phyloP scores from a whole-genome alignment of 2,329 filamentous ascomycete genomes.

The Fusarium compactum region DNA sequence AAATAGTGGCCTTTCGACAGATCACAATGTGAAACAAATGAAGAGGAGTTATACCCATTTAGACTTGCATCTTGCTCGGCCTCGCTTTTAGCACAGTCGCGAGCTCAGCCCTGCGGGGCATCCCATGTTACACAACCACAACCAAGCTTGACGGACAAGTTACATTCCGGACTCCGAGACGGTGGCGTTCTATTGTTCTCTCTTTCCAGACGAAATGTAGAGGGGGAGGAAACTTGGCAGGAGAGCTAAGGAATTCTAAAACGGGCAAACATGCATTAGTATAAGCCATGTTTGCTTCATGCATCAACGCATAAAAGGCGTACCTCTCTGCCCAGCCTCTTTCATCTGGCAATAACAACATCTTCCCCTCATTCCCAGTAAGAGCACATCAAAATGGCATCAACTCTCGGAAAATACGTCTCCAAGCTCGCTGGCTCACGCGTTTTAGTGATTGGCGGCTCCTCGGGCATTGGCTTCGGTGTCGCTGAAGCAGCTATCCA shows the following conservation, averaged over 20 bases:
- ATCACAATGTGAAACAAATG: neutral
- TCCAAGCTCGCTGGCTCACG: conserved; percentile 40
- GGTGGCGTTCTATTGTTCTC: neutral
- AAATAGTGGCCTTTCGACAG: neutral
- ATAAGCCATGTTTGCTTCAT: conserved; percentile 23
- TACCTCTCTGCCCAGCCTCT: neutral
- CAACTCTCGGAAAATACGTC: conserved; percentile 28
- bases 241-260: neutral
- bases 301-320: conserved; percentile 16
- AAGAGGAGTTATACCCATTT: neutral
- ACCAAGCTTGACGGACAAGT: neutral
- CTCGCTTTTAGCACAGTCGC: conserved; percentile 25
- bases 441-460: conserved; percentile 43
- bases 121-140: conserved; percentile 7
- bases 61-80: conserved; percentile 1
- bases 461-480: conserved; percentile 40
- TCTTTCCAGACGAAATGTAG: neutral
- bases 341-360: neutral
- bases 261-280: conserved; percentile 7
- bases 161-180: conserved; percentile 14
- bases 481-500: conserved; percentile 38
- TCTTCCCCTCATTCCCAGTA: neutral
- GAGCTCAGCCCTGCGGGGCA: conserved; percentile 13
- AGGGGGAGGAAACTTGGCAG: neutral
- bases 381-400: conserved; percentile 21